phyloP scores from a whole-genome alignment of 2,329 filamentous ascomycete species.

The Aspergillus thermomutatus region DNA sequence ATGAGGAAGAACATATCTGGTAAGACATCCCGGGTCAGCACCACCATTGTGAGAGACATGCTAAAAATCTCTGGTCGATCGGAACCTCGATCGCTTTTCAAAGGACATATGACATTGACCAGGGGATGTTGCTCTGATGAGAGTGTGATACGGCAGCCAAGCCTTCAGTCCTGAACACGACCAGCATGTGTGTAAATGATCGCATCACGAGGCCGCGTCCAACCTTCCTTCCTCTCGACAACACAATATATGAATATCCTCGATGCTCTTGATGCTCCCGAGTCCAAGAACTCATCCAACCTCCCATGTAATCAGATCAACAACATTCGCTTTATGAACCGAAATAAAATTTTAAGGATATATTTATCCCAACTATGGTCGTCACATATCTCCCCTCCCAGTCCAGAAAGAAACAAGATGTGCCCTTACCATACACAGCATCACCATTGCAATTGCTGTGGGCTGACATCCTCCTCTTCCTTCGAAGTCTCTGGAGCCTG shows the following conservation, averaged over 20 bases:
- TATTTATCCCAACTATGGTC: conserved; percentile 1
- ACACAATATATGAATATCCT: background rate
- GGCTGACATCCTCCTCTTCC: conserved; percentile 39
- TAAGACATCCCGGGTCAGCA: background rate
- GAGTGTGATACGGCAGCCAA: background rate
- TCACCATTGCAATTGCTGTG: conserved; percentile 38
- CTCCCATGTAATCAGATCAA: background rate
- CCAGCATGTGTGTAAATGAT: background rate
- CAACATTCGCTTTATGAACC: background rate
- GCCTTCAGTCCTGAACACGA: background rate
- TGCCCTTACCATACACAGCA: conserved; percentile 36
- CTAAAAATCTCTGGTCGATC: background rate
- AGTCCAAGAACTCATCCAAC: background rate
- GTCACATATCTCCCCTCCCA: conserved; percentile 8
- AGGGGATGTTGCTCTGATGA: background rate
- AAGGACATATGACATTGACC: background rate
- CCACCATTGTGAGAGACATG: background rate
- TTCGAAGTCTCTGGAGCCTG: conserved; percentile 37
- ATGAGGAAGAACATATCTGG: background rate
- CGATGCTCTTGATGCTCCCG: background rate
- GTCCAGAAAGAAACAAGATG: conserved; percentile 7
- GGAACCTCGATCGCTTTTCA: background rate
- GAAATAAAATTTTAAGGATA: background rate
- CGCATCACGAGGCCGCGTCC: background rate
- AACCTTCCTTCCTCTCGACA: background rate